Evolutionary conservation across 2,329 filamentous ascomycete species (phyloP).

Genomic region (Emmonsia crescens): DNA sequence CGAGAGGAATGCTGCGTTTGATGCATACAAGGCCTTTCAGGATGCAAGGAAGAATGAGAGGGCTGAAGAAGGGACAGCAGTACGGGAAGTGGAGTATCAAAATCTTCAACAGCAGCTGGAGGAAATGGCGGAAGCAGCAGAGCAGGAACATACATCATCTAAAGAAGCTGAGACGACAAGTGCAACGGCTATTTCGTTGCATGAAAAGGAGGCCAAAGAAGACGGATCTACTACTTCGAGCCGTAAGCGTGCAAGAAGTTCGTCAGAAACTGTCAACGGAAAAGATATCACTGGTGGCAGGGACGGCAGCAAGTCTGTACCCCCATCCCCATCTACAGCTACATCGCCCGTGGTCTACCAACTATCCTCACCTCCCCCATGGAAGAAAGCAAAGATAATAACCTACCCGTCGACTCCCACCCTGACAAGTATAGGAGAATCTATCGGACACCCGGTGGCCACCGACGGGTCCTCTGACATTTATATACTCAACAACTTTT

Average conservation of each 20-base stretch:
- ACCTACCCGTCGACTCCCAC: neutral
- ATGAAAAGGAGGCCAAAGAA: neutral
- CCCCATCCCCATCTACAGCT: neutral
- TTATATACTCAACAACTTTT: neutral
- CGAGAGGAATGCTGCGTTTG: neutral
- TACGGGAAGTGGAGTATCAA: neutral
- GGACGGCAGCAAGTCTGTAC: neutral
- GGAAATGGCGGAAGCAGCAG: neutral
- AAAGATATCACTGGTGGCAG: neutral
- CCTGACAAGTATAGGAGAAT: neutral
- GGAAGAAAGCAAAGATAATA: neutral
- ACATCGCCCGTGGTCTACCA: neutral
- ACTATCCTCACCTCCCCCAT: neutral
- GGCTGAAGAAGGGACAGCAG: neutral
- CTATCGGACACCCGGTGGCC: neutral
- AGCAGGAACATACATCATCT: neutral
- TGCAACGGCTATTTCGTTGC: neutral
- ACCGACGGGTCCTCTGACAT: neutral
- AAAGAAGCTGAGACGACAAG: neutral
- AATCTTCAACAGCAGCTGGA: neutral
- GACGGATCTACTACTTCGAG: neutral
- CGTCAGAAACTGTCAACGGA: neutral
- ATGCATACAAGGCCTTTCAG: neutral
- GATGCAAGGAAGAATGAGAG: neutral
- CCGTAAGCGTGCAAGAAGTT: conserved; percentile 1